phyloP scores from a whole-genome alignment of 1,139 yeast species.

The Hyphopichia fennica region DNA sequence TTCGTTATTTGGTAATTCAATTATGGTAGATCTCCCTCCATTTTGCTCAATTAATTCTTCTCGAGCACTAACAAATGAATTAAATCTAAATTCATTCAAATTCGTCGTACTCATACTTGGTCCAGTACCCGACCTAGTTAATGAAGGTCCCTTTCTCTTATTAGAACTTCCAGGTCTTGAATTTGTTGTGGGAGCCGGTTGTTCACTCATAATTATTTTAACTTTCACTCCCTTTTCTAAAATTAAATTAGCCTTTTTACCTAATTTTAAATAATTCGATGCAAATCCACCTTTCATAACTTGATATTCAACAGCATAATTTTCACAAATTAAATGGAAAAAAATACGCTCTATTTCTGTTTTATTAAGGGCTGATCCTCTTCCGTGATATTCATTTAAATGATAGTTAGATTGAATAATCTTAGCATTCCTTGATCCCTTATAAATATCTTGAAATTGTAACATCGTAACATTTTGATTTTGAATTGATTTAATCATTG shows the following conservation, averaged over 20 bases:
- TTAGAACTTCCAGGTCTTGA: not conserved
- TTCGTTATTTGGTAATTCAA: constrained; percentile 17
- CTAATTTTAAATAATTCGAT: constrained; percentile 66
- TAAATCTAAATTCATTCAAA: constrained; percentile 4
- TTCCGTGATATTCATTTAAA: constrained; percentile 61
- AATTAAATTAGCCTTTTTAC: constrained; percentile 51
- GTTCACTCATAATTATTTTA: constrained; percentile 28
- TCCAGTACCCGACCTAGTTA: constrained; percentile 2
- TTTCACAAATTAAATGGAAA: constrained; percentile 69
- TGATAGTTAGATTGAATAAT: constrained; percentile 66
- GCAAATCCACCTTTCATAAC: constrained; percentile 77
- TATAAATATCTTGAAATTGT: constrained; percentile 79
- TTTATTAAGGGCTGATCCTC: constrained; percentile 61
- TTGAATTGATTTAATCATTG: constrained; percentile 58
- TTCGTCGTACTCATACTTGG: not conserved
- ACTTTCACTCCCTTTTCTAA: constrained; percentile 46
- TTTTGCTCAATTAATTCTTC: constrained; percentile 13
- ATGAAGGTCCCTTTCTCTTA: not conserved
- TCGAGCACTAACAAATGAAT: constrained; percentile 30
- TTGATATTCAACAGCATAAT: constrained; percentile 71
- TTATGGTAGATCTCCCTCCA: constrained; percentile 6
- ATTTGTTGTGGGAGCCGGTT: not conserved
- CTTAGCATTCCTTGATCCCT: constrained; percentile 69
- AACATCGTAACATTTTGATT: constrained; percentile 67
- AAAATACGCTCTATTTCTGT: constrained; percentile 79